Conservation (phyloP, 352 stramenopile genomes). For the Globisporangium irregulare region DNA sequence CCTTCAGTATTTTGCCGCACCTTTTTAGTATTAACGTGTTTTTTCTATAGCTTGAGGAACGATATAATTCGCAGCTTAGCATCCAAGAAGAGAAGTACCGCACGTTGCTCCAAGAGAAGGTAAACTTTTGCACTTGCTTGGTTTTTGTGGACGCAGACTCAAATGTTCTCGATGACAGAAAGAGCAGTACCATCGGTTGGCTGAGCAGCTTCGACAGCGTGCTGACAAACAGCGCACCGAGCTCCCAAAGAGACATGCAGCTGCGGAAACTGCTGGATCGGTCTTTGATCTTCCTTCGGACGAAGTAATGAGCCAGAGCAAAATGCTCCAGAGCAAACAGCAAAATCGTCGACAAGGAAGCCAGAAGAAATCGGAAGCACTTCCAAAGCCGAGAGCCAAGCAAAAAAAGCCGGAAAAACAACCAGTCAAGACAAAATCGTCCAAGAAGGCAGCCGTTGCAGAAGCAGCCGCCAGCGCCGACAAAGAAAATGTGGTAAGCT, state of each 20-base stretch:
- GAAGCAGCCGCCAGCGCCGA: neutral
- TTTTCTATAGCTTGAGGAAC: constrained; percentile 5
- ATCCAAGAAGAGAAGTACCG: constrained; percentile 8
- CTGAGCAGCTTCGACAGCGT: constrained; percentile 1
- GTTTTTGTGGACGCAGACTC: neutral
- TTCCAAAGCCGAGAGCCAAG: neutral
- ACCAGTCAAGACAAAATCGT: neutral
- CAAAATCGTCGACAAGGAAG: constrained; percentile 1
- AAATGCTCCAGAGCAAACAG: neutral
- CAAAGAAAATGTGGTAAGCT: constrained; percentile 14
- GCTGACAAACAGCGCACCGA: neutral
- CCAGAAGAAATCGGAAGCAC: neutral
- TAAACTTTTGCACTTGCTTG: neutral
- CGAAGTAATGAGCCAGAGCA: neutral
- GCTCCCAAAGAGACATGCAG: neutral
- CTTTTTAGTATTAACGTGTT: neutral
- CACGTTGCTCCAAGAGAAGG: constrained; percentile 10
- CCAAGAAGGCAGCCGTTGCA: neutral
- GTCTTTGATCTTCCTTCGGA: neutral
- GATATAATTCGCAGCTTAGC: neutral
- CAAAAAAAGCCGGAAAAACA: constrained; percentile 5
- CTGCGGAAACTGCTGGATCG: neutral
- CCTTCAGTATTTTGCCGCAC: neutral
- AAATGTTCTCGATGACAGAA: neutral
- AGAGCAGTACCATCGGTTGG: neutral